Evolutionary conservation across 495 filamentous ascomycete genomes (phyloP).

Genomic region (Lasiosphaeria ovina): DNA sequence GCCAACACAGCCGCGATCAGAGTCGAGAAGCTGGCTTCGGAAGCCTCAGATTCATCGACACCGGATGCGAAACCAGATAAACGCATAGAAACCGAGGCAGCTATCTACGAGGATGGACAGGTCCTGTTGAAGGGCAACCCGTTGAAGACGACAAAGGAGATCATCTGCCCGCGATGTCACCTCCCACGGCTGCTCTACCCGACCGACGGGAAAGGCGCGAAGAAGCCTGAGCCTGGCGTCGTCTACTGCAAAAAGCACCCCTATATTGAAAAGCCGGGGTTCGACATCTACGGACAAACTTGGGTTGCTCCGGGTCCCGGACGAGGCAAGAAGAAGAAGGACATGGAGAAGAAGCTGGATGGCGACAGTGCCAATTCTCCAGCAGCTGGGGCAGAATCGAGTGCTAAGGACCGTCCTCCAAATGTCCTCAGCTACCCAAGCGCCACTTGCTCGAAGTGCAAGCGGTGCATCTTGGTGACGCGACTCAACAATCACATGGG

Average conservation of each 20-base stretch:
- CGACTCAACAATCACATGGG: constrained; percentile 73
- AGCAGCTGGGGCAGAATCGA: constrained; percentile 49
- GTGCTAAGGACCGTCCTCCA: constrained; percentile 48
- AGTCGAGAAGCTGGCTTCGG: constrained; percentile 64
- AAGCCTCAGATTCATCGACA: constrained; percentile 45
- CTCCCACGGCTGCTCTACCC: constrained; percentile 64
- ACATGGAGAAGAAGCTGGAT: constrained; percentile 56
- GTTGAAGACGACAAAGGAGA: constrained; percentile 67
- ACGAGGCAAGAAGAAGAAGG: constrained; percentile 59
- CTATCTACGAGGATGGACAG: constrained; percentile 69
- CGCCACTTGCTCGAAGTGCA: constrained; percentile 54
- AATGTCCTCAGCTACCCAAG: constrained; percentile 63
- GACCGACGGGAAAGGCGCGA: constrained; percentile 57
- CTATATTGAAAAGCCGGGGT: constrained; percentile 67
- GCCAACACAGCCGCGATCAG: constrained; percentile 70
- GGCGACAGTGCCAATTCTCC: constrained; percentile 39
- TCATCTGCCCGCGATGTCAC: constrained; percentile 64
- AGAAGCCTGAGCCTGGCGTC: constrained; percentile 58
- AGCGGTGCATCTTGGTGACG: constrained; percentile 52
- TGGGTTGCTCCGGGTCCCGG: constrained; percentile 55
- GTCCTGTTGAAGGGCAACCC: constrained; percentile 75
- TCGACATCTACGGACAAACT: constrained; percentile 81
- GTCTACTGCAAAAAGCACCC: constrained; percentile 78
- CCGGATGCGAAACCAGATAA: constrained; percentile 45
- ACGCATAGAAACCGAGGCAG: constrained; percentile 66